Evolutionary conservation across 768 basidiomycete species (phyloP).

Genomic region (Tephrocybe sp.): DNA sequence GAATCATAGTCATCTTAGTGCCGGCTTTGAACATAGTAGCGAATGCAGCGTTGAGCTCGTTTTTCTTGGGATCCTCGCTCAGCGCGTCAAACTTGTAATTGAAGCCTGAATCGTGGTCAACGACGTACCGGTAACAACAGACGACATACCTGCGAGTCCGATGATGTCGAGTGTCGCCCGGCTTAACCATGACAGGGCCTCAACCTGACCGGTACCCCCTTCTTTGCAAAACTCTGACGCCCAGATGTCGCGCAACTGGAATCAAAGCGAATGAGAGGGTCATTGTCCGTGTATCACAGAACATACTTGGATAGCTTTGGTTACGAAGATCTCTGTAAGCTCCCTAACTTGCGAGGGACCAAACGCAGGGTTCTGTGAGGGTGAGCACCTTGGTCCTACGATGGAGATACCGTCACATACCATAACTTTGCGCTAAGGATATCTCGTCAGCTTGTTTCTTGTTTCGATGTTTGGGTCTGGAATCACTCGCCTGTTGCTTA

Average conservation of each 20-base stretch:
- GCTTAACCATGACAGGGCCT: conserved; percentile 64
- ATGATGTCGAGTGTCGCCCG: conserved; percentile 76
- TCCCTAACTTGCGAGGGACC: conserved; percentile 57
- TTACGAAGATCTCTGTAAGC: conserved; percentile 55
- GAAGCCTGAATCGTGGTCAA: conserved; percentile 19
- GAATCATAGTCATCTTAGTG: conserved; percentile 29
- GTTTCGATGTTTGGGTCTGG: not conserved
- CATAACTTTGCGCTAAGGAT: conserved; percentile 41
- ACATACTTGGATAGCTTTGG: conserved; percentile 52
- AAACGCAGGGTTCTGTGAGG: conserved; percentile 64
- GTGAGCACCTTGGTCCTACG: not conserved
- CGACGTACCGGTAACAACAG: conserved; percentile 22
- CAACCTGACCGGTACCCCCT: conserved; percentile 34
- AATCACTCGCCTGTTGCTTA: conserved; percentile 38
- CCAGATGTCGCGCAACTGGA: conserved; percentile 52
- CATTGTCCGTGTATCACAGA: not conserved
- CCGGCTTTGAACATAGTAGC: conserved; percentile 42
- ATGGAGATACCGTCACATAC: conserved; percentile 17
- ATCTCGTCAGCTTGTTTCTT: not conserved
- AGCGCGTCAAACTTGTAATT: conserved; percentile 28
- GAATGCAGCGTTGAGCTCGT: conserved; percentile 49
- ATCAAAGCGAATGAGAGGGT: not conserved
- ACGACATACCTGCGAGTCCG: conserved; percentile 57
- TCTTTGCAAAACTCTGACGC: conserved; percentile 30
- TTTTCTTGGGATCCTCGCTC: conserved; percentile 25